phyloP scores from a whole-genome alignment of 208 protist species.

The Tritrichomonas foetus region DNA sequence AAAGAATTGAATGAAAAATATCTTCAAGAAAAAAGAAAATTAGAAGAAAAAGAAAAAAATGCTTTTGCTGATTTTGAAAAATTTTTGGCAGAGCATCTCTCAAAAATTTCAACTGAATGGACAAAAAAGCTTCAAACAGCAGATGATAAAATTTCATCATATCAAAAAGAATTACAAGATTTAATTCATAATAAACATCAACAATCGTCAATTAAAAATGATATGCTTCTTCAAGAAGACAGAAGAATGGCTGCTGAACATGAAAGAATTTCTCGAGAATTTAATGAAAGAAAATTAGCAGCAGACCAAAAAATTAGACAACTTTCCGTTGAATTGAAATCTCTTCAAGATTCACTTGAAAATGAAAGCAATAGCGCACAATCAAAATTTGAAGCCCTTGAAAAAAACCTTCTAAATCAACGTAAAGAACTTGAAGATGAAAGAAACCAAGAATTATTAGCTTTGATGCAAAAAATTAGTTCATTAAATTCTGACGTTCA shows the following conservation, averaged over 20 bases:
- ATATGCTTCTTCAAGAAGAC: not conserved
- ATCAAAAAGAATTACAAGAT: not conserved
- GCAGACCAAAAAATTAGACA: not conserved
- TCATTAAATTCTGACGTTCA: not conserved
- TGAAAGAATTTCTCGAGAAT: not conserved
- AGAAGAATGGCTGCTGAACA: slow-evolving; percentile 33
- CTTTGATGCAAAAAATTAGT: not conserved
- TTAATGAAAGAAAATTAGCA: not conserved
- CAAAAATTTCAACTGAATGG: not conserved
- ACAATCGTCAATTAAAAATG: not conserved
- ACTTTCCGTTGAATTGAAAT: not conserved
- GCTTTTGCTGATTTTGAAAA: not conserved
- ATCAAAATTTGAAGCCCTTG: not conserved
- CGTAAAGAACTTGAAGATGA: not conserved
- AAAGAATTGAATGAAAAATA: not conserved
- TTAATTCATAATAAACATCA: slow-evolving; percentile 24
- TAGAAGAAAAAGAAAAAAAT: not conserved
- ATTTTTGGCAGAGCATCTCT: not conserved
- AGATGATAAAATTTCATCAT: not conserved
- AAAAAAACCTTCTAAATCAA: not conserved
- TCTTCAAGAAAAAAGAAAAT: not conserved
- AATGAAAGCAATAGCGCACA: not conserved
- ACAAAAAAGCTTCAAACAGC: not conserved
- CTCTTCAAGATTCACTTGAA: not conserved
- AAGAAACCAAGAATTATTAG: not conserved